Base-by-base conservation (phyloP, 495 filamentous ascomycete genomes). In the Hyaloscypha finlandica region DNA sequence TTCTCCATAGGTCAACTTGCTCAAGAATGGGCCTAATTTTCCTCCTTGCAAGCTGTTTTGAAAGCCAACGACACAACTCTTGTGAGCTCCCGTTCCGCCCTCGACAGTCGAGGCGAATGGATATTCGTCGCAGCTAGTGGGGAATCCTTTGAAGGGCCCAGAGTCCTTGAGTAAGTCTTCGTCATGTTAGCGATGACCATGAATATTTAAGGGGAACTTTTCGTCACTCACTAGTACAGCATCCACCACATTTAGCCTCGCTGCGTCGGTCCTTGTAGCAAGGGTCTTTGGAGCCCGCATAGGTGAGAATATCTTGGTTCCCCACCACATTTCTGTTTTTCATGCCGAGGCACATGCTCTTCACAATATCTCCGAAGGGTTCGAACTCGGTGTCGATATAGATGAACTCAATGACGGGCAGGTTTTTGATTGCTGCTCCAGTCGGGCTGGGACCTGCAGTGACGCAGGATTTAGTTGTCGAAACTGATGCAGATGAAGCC, bases 221-320 rank as follows among this genome's bases (percentile, higher is more conserved):
- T 19, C 19, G 20, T 20, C 31, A 57, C 54, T 25, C 31, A 57
- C 54, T 30, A 20, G 4, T 29, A 57, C 54, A 57, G 25, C 54
- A 57, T 6, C 54, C 54, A 3, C 12, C 12, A 57, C 54, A 57
- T 14, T 30, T 30, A 4, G 8, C 54, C 12, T 57, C 16, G 16
- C 6, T 9, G 12, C 54, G 54, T 8, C 54, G 54, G 12, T 11
- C 31, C 1, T 30, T 57, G 31, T 57, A 57, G 54, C 54, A 57
- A 20, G 54, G 54, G 54, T 57, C 54, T 30, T 57, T 57, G 4
- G 54, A 57, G 12, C 54, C 54, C 5, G 54, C 25, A 30, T 57
- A 57, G 12, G 54, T 57, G 54, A 57, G 54, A 31, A 57, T 57
- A 30, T 57, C 54, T 57, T 57, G 54, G 31, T 57, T 57, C n/a